Percentiles rank a stretch among this genome's conserved stretches.
These are phyloP conservation scores for Agaricales sp. DNA, from an alignment of 1,284 basidiomycete species.

Conservation along the genomic window DNA sequence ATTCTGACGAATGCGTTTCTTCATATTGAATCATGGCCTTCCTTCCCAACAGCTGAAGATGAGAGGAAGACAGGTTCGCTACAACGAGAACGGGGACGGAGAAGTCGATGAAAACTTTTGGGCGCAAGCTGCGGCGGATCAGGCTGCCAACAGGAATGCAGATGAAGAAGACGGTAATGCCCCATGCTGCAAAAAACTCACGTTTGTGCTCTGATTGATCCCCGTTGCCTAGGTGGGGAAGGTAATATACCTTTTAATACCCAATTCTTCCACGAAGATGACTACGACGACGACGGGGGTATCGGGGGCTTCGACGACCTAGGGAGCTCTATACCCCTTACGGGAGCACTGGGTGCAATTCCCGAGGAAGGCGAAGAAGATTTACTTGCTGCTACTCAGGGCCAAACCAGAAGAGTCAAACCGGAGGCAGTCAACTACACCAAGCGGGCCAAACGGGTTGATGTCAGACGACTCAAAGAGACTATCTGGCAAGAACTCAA, in stretches of 20 bases:
- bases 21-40: conserved; percentile 6
- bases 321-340: conserved; percentile 26
- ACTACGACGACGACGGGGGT: conserved; percentile 71
- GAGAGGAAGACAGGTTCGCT: conserved; percentile 54
- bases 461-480: conserved; percentile 94
- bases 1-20: no score
- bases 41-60: conserved; percentile 56
- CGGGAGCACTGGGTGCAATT: conserved; percentile 24
- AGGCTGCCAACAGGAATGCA: conserved; percentile 47
- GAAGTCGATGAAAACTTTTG: conserved; percentile 94
- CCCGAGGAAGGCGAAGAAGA: conserved; percentile 72
- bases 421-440: conserved; percentile 94
- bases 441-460: conserved; percentile 93
- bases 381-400: conserved; percentile 72
- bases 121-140: conserved; percentile 83
- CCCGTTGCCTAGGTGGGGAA: conserved; percentile 30
- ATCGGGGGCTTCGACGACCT: conserved; percentile 60
- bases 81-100: conserved; percentile 56
- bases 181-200: not conserved
- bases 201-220: conserved; percentile 2
- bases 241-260: conserved; percentile 78
- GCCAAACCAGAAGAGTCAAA: conserved; percentile 68
- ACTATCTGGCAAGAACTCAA: conserved; percentile 94
- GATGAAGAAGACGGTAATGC: conserved; percentile 56
- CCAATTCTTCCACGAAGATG: conserved; percentile 90